Conservation (phyloP, 805 yeast genomes). For the Tetrapisispora iriomotensis region DNA sequence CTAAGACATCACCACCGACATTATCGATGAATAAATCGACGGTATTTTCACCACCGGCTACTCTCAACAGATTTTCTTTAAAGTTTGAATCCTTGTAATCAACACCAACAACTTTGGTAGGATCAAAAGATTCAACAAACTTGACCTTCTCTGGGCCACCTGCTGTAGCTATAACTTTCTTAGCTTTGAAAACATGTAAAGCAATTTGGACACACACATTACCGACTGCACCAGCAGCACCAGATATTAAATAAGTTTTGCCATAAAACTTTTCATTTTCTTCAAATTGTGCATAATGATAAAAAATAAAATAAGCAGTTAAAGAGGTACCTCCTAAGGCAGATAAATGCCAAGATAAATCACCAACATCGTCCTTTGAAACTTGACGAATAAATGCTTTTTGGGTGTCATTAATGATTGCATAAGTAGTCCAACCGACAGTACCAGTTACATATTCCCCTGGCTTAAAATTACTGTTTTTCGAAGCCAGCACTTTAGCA, state of each 20-base stretch:
- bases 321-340: slow-evolving; percentile 48
- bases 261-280: slow-evolving; percentile 31
- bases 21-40: slow-evolving; percentile 50
- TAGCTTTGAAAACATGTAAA: slow-evolving; percentile 40
- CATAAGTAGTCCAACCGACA: slow-evolving; percentile 41
- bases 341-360: slow-evolving; percentile 38
- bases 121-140: slow-evolving; percentile 43
- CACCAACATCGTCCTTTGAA: slow-evolving; percentile 18
- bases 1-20: slow-evolving; percentile 54
- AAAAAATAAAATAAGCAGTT: slow-evolving; percentile 52
- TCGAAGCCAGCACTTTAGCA: slow-evolving; percentile 41
- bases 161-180: slow-evolving; percentile 50
- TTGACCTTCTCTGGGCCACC: slow-evolving; percentile 48
- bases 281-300: slow-evolving; percentile 38
- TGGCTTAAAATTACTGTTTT: slow-evolving; percentile 29
- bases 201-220: slow-evolving; percentile 49
- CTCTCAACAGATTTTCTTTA: slow-evolving; percentile 26
- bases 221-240: slow-evolving; percentile 74
- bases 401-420: slow-evolving; percentile 22
- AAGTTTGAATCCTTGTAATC: slow-evolving; percentile 42
- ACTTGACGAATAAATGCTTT: slow-evolving; percentile 11
- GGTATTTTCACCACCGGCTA: slow-evolving; percentile 38
- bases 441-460: slow-evolving; percentile 38
- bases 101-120: slow-evolving; percentile 39
- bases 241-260: slow-evolving; percentile 45